These are phyloP conservation scores for Kwoniella sp. DNA, from an alignment of 768 basidiomycete species.

Conservation along the genomic window DNA sequence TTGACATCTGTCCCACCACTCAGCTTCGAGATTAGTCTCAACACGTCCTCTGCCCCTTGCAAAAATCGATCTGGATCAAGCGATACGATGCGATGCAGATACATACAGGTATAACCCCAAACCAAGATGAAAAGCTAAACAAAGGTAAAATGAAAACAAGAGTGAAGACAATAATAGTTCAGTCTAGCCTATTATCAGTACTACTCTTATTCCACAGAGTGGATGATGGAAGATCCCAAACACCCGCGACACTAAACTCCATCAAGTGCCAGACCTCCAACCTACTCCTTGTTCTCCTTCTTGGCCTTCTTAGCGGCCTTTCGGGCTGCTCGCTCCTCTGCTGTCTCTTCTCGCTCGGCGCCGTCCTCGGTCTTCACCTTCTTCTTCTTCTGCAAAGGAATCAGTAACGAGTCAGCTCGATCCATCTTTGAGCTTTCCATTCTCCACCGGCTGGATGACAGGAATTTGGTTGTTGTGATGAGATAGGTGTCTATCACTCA, in stretches of 20 bases:
- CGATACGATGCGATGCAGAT: slow-evolving; percentile 23
- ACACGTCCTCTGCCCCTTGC: not conserved
- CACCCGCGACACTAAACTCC: too few relatives aligned
- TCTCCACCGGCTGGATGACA: too few relatives aligned
- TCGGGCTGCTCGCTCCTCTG: slow-evolving; percentile 42
- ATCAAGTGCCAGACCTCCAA: too few relatives aligned
- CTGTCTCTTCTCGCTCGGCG: slow-evolving; percentile 42
- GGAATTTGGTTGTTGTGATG: not conserved
- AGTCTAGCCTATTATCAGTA: too few relatives aligned
- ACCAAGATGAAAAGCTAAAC: not conserved
- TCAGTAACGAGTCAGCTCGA: slow-evolving; percentile 6
- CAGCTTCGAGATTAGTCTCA: too few relatives aligned
- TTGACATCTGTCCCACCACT: too few relatives aligned
- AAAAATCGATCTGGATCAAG: too few relatives aligned
- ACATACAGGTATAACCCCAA: slow-evolving; percentile 27
- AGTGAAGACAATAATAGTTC: not conserved
- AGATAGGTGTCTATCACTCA: not conserved
- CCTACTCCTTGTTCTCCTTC: slow-evolving; percentile 47
- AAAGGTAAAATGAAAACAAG: not conserved
- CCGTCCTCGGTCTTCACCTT: slow-evolving; percentile 52
- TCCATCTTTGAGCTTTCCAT: too few relatives aligned
- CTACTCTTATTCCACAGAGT: too few relatives aligned
- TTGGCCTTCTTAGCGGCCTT: slow-evolving; percentile 51
- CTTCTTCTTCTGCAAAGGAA: slow-evolving; percentile 49
- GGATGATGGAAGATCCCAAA: too few relatives aligned